Base-by-base conservation (phyloP, 2,329 filamentous ascomycete genomes). In the Aaosphaeria pasadenensis region DNA sequence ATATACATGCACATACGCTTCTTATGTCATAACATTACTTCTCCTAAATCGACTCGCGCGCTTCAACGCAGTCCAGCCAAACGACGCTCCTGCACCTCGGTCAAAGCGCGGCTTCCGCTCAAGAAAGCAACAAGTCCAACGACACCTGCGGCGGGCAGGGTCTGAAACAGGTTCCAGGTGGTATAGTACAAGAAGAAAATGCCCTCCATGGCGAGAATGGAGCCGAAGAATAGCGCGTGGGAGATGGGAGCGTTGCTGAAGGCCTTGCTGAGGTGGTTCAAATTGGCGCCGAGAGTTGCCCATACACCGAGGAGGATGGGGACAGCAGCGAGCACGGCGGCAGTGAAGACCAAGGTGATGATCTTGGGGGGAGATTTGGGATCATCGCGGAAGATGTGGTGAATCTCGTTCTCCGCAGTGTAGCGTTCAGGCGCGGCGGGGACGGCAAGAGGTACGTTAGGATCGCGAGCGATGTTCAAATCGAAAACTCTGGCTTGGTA, bases 141-240 rank as follows among this genome's bases (percentile, higher is more conserved):
- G 39, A 85, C 73, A 32, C 78, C 78, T 46, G 87, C 84, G 29
- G 84, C 85, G 4, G 91, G 91, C 43, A 99, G 77, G 11, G 84
- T 84, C 76, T 96, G 87, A 79, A 97, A 96, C 41, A 99, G 78
- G 64, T 86, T 96, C 91, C 92, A 96, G 64, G 76, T 83, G 45
- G 82, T 87, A 74, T 97, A 97, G 80, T 99, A 99, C 57, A 96
- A 74, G 77, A 94, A 92, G 74, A 99, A 96, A 48, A 96, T 85
- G 11, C 82, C 88, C 71, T 99, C 94, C 77, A 99, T 88, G 24
- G 85, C 84, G 36, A 96, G 52, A 47, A 99, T 84, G 5, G 91
- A 96, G 44, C 88, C 88, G 58, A 95, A 88, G 77, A 97, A 99
- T 32, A 91, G 71, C 30, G 77, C 77, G 68, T 99, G 92, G 5